Base-by-base conservation (phyloP, 371 early-diverging fungal genomes). In the Saksenaea vasiformis region DNA sequence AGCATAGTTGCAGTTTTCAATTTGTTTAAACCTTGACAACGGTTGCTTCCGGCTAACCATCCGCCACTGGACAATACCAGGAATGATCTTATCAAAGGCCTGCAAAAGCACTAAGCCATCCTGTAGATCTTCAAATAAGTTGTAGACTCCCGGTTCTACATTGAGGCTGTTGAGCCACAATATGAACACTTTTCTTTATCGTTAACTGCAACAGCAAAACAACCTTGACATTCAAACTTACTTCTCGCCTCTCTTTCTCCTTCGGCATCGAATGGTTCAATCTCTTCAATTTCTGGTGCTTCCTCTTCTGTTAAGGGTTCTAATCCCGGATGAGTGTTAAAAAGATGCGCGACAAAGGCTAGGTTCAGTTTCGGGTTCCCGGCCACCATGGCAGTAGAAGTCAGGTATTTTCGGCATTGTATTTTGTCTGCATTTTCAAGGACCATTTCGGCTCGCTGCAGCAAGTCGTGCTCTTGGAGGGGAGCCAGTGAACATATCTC, bases 1-100 rank as follows among this genome's bases (percentile, higher is more conserved):
- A 14, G 88, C 91, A 71, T 92, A 92, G 77, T 97, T 97, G 60
- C 92, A 91, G 81, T 97, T 97, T 77, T 97, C 97, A 15, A 97
- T 90, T 74, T 92, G 89, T 82, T 97, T 96, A 82, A 97, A 95
- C 41, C 92, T 87, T 71, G 87, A 87, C 39, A 82, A 71, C 27
- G 85, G 93, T 67, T 73, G 71, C 8, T 82, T 80, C 36, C 79
- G 76, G 80, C 93, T 92, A 62, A 91, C 94, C 64, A 85, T 85
- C 64, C 90, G 90, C 96, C 94, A 95, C 66, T 93, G 88, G 15
- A 96, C 95, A 24, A 83, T 71, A 2, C 92, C 93, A 0, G 96
- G 95, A 37, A 86, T 83, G 54, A 96, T 87, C 76, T 91, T 91
- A 71, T 96, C 96, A 61, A 93, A 90, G 1, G 94, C 95, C 77